Base-by-base conservation (phyloP, 768 basidiomycete genomes). In the Rhizopogon roseolus region DNA sequence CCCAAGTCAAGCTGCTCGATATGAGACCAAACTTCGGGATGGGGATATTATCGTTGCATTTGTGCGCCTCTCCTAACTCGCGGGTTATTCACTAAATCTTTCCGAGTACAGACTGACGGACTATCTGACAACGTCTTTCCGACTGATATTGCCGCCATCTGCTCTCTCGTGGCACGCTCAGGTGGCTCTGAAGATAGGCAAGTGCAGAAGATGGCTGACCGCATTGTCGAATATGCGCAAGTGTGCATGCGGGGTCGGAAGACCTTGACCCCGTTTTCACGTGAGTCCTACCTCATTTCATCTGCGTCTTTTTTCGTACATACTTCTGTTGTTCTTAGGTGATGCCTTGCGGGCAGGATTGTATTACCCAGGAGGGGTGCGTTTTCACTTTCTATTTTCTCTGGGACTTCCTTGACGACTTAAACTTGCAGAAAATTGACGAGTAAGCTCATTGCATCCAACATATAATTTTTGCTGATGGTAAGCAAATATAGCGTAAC, bases 201-300 rank as follows among this genome's bases (percentile, higher is more conserved):
- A 62, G 86, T 83, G 2, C 84, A 90, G 62, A 70, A 71, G 13
- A 85, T 93, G 66, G 86, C 90, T 6, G 82, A 90, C 61, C 79
- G 82, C 19, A 73, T 90, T 48, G 81, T 91, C 3, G 77, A 85
- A 34, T 86, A 88, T 61, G 80, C 90, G 3, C 76, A 74, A 55
- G 67, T 73, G 27, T 89, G 86, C 64, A 92, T 93, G 90, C 72
- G 69, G 55, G 84, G 81, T 62, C 79, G 77, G 56, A 76, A 71
- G 51, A 73, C 84, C 60, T 74, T 80, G 29, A 88, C 85, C 66
- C 90, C 90, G 2, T 93, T 92, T 60, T 83, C 89, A 69, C 79
- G 86, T 81, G 64, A 62, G 84, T 72, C 6, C 25, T 22, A 29
- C 37, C 50, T 53, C 27, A 45, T 6, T 45, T 37, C 41, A 44